Evolutionary conservation across 2,329 filamentous ascomycete species (phyloP).

Genomic region (Microcyclosporella mali): DNA sequence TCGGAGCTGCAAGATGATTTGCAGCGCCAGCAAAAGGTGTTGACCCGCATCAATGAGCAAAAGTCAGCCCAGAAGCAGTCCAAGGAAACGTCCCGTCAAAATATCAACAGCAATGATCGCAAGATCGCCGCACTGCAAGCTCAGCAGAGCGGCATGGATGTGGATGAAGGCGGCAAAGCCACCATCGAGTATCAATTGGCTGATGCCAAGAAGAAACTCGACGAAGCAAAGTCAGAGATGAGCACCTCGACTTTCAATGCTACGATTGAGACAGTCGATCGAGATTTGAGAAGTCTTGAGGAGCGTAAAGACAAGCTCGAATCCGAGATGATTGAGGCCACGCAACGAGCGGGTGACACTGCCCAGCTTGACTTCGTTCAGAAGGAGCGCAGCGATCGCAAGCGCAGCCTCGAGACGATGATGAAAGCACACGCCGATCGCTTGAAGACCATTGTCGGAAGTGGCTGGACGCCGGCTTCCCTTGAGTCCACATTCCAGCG

Average conservation of each 20-base stretch:
- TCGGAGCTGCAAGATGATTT: slow-evolving; percentile 68
- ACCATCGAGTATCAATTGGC: slow-evolving; percentile 67
- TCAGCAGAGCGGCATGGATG: slow-evolving; percentile 64
- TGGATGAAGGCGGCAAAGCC: slow-evolving; percentile 80
- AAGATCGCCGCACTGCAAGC: slow-evolving; percentile 61
- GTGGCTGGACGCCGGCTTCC: slow-evolving; percentile 61
- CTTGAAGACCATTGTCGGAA: slow-evolving; percentile 58
- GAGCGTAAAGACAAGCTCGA: slow-evolving; percentile 65
- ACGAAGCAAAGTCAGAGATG: slow-evolving; percentile 57
- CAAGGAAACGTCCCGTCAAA: slow-evolving; percentile 65
- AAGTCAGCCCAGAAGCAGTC: slow-evolving; percentile 67
- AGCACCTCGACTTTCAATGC: slow-evolving; percentile 62
- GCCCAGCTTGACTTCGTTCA: slow-evolving; percentile 78
- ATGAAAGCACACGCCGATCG: slow-evolving; percentile 66
- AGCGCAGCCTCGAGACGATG: slow-evolving; percentile 71
- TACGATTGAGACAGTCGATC: slow-evolving; percentile 61
- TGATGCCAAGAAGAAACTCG: slow-evolving; percentile 60
- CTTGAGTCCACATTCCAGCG: slow-evolving; percentile 67
- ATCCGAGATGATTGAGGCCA: slow-evolving; percentile 76
- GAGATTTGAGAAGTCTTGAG: slow-evolving; percentile 63
- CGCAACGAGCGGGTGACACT: slow-evolving; percentile 70
- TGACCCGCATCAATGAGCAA: slow-evolving; percentile 68
- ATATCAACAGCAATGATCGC: slow-evolving; percentile 67
- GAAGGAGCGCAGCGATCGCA: slow-evolving; percentile 68
- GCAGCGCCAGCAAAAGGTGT: slow-evolving; percentile 61